These are phyloP conservation scores for Tephrocybe sp. DNA, from an alignment of 768 basidiomycete genomes.

Conservation along the genomic window DNA sequence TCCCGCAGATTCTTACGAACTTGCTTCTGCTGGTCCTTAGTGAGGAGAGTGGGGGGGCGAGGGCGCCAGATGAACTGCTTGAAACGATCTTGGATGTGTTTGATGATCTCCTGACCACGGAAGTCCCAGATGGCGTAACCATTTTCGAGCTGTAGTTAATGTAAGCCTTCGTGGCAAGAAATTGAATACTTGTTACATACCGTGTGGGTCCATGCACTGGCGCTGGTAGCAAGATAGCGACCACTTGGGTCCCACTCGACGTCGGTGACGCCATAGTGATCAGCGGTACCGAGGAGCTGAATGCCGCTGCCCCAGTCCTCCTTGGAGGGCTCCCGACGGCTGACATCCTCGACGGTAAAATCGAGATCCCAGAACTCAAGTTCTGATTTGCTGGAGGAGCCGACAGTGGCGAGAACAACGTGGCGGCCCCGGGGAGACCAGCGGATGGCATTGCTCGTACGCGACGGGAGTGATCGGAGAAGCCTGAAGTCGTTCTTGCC, in stretches of 20 bases:
- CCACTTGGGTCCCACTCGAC: constrained; percentile 99
- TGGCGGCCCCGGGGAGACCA: constrained; percentile 98
- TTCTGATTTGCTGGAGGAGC: constrained; percentile 93
- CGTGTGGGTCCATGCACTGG: constrained; percentile 93
- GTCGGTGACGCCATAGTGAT: constrained; percentile 97
- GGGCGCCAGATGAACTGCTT: constrained; percentile 99
- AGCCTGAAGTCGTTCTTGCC: constrained; percentile 93
- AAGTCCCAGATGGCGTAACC: constrained; percentile 98
- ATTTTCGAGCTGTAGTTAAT: constrained; percentile 78
- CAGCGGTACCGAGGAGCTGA: constrained; percentile 80
- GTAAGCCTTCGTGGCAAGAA: neutral
- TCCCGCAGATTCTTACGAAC: constrained; percentile 90
- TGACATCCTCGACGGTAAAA: constrained; percentile 67
- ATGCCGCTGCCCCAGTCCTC: constrained; percentile 87
- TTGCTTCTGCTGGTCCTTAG: constrained; percentile 83
- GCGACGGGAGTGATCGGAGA: constrained; percentile 75
- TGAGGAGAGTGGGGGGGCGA: constrained; percentile 84
- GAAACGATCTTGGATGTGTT: constrained; percentile 89
- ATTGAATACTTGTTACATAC: constrained; percentile 44
- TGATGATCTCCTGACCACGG: constrained; percentile 92
- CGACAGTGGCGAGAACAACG: constrained; percentile 94
- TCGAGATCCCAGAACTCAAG: constrained; percentile 99
- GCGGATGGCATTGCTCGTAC: constrained; percentile 90
- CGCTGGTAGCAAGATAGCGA: constrained; percentile 88
- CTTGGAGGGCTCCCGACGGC: constrained; percentile 49